Evolutionary conservation across 78 protist genomes (phyloP).

Genomic region (Cavenderia fasciculata): DNA sequence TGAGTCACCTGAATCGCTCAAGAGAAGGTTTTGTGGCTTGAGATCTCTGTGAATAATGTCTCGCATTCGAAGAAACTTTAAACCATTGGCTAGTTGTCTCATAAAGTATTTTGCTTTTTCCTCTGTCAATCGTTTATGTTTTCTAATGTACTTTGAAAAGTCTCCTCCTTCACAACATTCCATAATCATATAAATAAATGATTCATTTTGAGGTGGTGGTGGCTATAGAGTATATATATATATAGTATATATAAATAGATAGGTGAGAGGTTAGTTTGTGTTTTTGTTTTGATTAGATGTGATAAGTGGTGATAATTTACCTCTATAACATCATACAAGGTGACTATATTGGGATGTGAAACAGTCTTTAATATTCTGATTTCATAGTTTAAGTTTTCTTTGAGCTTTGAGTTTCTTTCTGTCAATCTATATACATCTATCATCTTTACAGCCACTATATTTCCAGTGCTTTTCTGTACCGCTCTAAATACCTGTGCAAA

Average conservation of each 20-base stretch:
- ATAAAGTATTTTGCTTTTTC: constrained; percentile 55
- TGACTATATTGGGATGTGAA: constrained; percentile 78
- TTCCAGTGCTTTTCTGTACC: not conserved
- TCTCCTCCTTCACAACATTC: constrained; percentile 89
- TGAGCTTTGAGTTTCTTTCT: constrained; percentile 56
- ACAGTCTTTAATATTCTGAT: constrained; percentile 59
- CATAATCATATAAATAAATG: constrained; percentile 75
- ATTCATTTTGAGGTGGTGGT: constrained; percentile 30
- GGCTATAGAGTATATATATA: constrained; percentile 9
- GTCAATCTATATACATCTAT: constrained; percentile 64
- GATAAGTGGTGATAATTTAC: not conserved
- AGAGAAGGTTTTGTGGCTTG: constrained; percentile 87
- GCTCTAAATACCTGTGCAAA: constrained; percentile 58
- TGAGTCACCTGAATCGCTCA: constrained; percentile 28
- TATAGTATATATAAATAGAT: not conserved
- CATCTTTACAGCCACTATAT: constrained; percentile 50
- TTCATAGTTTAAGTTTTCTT: constrained; percentile 73
- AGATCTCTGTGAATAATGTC: constrained; percentile 85
- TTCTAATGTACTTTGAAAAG: constrained; percentile 64
- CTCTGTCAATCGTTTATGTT: constrained; percentile 43
- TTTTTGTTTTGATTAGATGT: not conserved
- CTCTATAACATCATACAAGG: constrained; percentile 68
- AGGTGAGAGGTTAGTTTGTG: not conserved
- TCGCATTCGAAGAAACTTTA: constrained; percentile 24
- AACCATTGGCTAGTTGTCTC: constrained; percentile 73